Base-by-base conservation (phyloP, 1,284 basidiomycete species). In the Malassezia caprae region DNA sequence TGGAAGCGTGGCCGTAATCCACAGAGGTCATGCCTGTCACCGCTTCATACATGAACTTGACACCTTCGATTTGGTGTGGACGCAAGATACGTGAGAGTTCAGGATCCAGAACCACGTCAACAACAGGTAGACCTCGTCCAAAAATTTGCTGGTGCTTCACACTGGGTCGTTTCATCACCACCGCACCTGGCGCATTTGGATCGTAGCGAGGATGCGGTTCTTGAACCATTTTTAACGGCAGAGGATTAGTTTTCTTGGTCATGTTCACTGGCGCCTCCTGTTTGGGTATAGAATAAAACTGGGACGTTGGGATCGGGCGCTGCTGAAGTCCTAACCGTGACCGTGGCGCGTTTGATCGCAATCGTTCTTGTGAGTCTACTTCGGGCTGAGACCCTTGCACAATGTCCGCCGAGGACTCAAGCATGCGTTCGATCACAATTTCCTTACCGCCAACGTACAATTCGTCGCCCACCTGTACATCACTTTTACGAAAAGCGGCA, bases 51-150 rank as follows among this genome's bases (percentile, higher is more conserved):
- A 99, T 77, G 76, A 98, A 98, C 86, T 96, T 96, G 59, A 96
- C 93, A 61, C 93, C 93, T 74, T 98, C 91, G 17, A 98, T 83
- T 76, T 98, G 93, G 82, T 98, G 94, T 12, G 94, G 94, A 40
- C 93, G 83, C 35, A 98, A 79, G 3, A 91, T 86, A 73, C 90
- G 93, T 44, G 82, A 78, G 27, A 98, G 78, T 40, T 82, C 80
- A 3, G 93, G 93, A 75, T 96, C 90, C 45, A 98, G 90, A 12
- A 98, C 93, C 10, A 98, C 93, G 49, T 70, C 68, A 19, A 70
- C 63, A 19, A 67, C 53, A 5, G 67, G 66, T 26, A 46, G 45
- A 5, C 57, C 55, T 6, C 83, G 84, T 65, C 82, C 83, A 73
- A 80, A 82, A 62, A 78, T 80, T 37, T 78, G 77, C 44, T 83